A percentile compares a stretch with the other conserved stretches of the same genome.
Conservation (phyloP, 1,284 basidiomycete species). For the Phylloboletellus chloephorus region DNA sequence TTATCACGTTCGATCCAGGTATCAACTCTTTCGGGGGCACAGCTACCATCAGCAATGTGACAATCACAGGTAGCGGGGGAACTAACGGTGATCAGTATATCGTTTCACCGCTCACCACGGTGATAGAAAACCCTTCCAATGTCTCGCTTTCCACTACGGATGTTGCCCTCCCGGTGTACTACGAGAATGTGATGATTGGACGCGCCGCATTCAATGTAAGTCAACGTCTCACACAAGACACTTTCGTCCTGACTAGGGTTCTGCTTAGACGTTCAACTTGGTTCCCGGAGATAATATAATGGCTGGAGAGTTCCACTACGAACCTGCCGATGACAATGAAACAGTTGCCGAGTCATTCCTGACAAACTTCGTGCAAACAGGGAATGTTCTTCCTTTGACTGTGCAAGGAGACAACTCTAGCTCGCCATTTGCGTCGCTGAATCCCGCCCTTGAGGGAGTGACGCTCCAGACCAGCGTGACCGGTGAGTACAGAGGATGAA, state of each 20-base stretch:
- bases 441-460: slow-evolving; percentile 53
- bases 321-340: slow-evolving; percentile 60
- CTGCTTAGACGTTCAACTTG: slow-evolving; percentile 47
- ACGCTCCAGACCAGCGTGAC: slow-evolving; percentile 45
- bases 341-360: slow-evolving; percentile 56
- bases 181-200: slow-evolving; percentile 51
- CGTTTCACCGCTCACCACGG: slow-evolving; percentile 47
- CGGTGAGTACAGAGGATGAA: slow-evolving; percentile 32
- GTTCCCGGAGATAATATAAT: slow-evolving; percentile 55
- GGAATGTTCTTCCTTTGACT: slow-evolving; percentile 42
- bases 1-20: slow-evolving; percentile 29
- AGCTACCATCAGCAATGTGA: slow-evolving; percentile 48
- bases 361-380: slow-evolving; percentile 49
- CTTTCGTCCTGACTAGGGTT: neutral
- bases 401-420: slow-evolving; percentile 57
- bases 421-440: slow-evolving; percentile 60
- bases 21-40: slow-evolving; percentile 51
- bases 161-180: slow-evolving; percentile 57
- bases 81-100: slow-evolving; percentile 52
- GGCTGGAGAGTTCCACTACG: slow-evolving; percentile 61
- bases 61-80: slow-evolving; percentile 58
- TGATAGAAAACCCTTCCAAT: slow-evolving; percentile 63
- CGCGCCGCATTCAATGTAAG: slow-evolving; percentile 55
- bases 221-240: slow-evolving; percentile 7
- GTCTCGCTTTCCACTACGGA: slow-evolving; percentile 58